These are phyloP conservation scores for Geranomyces variabilis DNA, from an alignment of 192 early-diverging fungal genomes.

Conservation along the genomic window DNA sequence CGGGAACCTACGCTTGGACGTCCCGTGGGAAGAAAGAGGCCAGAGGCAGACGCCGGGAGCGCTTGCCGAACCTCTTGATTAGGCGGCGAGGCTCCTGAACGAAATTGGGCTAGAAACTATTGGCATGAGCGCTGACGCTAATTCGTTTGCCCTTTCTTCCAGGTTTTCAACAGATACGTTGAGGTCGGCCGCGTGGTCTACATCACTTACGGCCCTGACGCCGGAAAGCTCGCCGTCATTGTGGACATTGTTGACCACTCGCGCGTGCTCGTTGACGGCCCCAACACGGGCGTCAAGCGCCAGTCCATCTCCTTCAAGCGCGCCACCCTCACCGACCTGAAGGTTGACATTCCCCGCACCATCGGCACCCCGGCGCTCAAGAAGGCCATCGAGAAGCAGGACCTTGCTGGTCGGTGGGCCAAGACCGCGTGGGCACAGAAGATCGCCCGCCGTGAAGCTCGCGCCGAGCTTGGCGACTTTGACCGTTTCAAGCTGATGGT, in stretches of 20 bases:
- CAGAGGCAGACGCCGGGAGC: too few relatives aligned
- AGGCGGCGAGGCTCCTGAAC: too few relatives aligned
- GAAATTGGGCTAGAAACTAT: too few relatives aligned
- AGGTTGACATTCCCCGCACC: constrained; percentile 81
- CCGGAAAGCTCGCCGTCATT: constrained; percentile 97
- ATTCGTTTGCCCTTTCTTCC: not conserved
- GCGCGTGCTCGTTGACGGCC: constrained; percentile 96
- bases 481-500: constrained; percentile 98
- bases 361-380: constrained; percentile 75
- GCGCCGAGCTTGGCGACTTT: constrained; percentile 86
- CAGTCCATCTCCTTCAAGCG: constrained; percentile 88
- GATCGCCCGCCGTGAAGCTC: constrained; percentile 78
- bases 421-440: constrained; percentile 97
- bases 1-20: too few relatives aligned
- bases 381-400: constrained; percentile 83
- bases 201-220: constrained; percentile 90
- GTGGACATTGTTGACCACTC: constrained; percentile 99
- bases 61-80: too few relatives aligned
- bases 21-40: too few relatives aligned
- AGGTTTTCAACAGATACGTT: constrained; percentile 70
- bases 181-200: constrained; percentile 99
- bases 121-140: too few relatives aligned
- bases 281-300: constrained; percentile 91
- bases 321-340: constrained; percentile 86
- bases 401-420: constrained; percentile 77